Evolutionary conservation across 495 filamentous ascomycete genomes (phyloP).

Genomic region (Penicillium lagena): DNA sequence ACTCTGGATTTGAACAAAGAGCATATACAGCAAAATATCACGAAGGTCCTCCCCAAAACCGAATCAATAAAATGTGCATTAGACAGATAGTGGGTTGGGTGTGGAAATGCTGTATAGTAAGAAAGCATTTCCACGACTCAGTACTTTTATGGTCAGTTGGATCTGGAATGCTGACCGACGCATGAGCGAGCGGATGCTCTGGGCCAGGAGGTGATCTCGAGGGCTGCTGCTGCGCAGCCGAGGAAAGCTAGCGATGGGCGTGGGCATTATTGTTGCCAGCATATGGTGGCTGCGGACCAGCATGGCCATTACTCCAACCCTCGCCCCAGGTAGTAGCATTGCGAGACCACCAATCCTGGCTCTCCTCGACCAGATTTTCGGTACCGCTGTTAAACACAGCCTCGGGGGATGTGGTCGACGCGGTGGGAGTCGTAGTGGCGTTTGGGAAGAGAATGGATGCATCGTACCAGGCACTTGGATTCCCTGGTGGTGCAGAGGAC

Average conservation of each 20-base stretch:
- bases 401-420: conserved; percentile 24
- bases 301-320: conserved; percentile 4
- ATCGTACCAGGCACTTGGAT: conserved; percentile 23
- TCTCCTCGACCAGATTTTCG: conserved; percentile 45
- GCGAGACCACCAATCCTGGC: conserved; percentile 54
- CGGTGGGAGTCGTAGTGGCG: conserved; percentile 13
- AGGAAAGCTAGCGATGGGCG: no score
- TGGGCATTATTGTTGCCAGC: no score
- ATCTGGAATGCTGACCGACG: not conserved
- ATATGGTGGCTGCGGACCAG: no score
- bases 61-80: no score
- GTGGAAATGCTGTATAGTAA: no score
- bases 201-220: not conserved
- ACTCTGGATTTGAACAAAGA: no score
- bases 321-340: conserved; percentile 44
- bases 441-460: conserved; percentile 8
- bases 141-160: no score
- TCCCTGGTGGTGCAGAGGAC: conserved; percentile 1
- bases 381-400: conserved; percentile 34
- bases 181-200: not conserved
- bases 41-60: no score
- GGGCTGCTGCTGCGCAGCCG: no score
- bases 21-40: no score
- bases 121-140: no score
- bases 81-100: no score